Base-by-base conservation (phyloP, 1,284 basidiomycete genomes). In the Pholiota adiposa region DNA sequence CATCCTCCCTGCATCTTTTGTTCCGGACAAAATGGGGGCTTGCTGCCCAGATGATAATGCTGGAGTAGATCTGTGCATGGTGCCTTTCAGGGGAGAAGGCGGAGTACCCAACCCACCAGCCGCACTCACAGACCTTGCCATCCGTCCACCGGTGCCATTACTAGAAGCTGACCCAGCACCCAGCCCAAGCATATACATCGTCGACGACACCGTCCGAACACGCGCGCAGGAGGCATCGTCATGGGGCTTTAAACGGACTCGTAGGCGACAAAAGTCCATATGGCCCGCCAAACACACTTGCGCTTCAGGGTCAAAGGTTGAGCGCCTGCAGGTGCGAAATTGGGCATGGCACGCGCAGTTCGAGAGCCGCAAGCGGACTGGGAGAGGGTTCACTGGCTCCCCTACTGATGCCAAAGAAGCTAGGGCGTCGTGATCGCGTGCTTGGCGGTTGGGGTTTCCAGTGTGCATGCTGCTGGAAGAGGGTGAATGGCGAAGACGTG, bases 151-250 rank as follows among this genome's bases (percentile, higher is more conserved):
- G 18, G 21, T 25, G 29, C 34, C 34, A 9, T 33, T 33, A 31
- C 27, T 36, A 23, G 62, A 21, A 16, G 53, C 52, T 2, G 51
- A 21, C 21, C 54, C 59, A 16, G 55, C 49, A 9, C 75, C 84
- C 54, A 88, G 66, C 2, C 86, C 86, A 1, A 89, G 71, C 77
- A 83, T 82, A 69, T 87, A 87, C 81, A 88, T 84, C 54, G 83
- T 79, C 23, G 86, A 63, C 19, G 61, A 86, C 14, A 83, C 70
- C 40, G 80, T 83, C 57, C 85, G 76, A 48, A 78, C 70, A 57
- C 76, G 72, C 23, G 73, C 2, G 53, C n/a, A 4, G 48, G 38
- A 2, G 31, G 44, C 54, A 55, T n/a, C 29, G 27, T 29, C 40
- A 55, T 51, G 8, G 59, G 59, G n/a, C n/a, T 18, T 18, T 56